A percentile compares a stretch with the other conserved stretches of the same genome.
phyloP scores from a whole-genome alignment of 1,284 basidiomycete species.

The Trametes pubescens region DNA sequence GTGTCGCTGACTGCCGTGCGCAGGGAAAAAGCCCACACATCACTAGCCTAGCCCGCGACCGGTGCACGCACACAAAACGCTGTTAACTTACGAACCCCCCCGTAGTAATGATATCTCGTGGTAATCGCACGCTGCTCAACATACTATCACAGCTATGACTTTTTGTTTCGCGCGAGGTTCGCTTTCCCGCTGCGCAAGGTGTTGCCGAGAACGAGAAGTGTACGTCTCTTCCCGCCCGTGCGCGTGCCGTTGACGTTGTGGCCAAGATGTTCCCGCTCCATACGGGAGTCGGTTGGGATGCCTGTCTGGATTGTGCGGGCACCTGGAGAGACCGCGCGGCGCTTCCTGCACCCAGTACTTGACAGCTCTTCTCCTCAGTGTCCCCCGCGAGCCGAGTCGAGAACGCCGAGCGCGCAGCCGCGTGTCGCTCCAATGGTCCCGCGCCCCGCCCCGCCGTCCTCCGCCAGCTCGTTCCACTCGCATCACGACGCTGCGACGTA shows the following conservation, averaged over 20 bases:
- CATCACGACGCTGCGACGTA: slow-evolving; percentile 80
- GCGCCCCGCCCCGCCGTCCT: slow-evolving; percentile 13
- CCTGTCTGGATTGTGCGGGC: neutral
- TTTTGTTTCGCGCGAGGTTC: neutral
- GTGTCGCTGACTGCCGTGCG: neutral
- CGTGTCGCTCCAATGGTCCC: slow-evolving; percentile 17
- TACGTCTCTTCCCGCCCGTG: neutral
- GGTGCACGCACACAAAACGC: neutral
- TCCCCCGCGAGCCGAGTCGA: no score
- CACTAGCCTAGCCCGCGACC: neutral
- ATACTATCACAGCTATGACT: neutral
- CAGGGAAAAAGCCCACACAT: slow-evolving; percentile 1
- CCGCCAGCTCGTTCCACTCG: slow-evolving; percentile 57
- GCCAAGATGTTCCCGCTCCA: neutral
- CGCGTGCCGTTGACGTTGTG: neutral
- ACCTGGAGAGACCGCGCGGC: neutral
- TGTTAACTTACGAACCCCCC: neutral
- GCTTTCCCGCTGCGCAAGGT: neutral
- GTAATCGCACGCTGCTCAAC: slow-evolving; percentile 7
- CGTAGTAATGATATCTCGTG: slow-evolving; percentile 1
- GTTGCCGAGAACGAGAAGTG: neutral
- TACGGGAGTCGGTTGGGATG: neutral
- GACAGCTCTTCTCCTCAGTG: no score
- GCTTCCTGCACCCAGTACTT: no score
- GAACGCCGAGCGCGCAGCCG: neutral